A percentile compares a stretch with the other conserved stretches of the same genome.
Evolutionary conservation across 306 rosid species (phyloP).

Genomic region (Quercus robur): DNA sequence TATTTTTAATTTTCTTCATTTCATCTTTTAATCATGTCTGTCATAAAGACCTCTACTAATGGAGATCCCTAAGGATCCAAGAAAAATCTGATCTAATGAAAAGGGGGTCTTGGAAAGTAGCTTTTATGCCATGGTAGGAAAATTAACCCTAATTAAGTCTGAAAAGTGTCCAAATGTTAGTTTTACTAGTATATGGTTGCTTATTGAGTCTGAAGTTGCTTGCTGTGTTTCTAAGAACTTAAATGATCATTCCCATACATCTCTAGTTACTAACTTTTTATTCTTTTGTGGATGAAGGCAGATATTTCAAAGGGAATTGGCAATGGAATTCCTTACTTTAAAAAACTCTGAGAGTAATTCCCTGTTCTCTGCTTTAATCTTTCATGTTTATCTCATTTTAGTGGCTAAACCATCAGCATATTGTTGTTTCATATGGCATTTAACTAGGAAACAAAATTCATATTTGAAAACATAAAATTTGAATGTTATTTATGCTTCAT

Average conservation of each 20-base stretch:
- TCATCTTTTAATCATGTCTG: not conserved
- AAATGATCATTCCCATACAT: not conserved
- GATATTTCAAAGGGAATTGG: conserved; percentile 54
- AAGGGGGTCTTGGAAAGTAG: not conserved
- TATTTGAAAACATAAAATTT: not conserved
- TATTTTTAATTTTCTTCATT: not conserved
- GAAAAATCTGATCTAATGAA: not conserved
- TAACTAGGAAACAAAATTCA: not conserved
- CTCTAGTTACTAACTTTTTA: conserved; percentile 27
- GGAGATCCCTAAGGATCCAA: not conserved
- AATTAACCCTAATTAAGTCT: not conserved
- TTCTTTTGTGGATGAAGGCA: conserved; percentile 69
- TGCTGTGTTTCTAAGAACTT: not conserved
- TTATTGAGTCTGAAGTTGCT: not conserved
- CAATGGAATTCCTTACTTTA: conserved; percentile 36
- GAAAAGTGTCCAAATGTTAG: not conserved
- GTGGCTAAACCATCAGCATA: not conserved
- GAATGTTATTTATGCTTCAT: not conserved
- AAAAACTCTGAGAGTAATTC: conserved; percentile 45
- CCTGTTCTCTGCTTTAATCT: conserved; percentile 16
- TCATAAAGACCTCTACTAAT: not conserved
- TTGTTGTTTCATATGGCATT: not conserved
- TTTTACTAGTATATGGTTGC: not conserved
- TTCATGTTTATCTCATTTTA: not conserved
- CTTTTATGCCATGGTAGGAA: not conserved